These are phyloP conservation scores for Candida qinlingensis DNA, from an alignment of 805 yeast species.

Conservation along the genomic window DNA sequence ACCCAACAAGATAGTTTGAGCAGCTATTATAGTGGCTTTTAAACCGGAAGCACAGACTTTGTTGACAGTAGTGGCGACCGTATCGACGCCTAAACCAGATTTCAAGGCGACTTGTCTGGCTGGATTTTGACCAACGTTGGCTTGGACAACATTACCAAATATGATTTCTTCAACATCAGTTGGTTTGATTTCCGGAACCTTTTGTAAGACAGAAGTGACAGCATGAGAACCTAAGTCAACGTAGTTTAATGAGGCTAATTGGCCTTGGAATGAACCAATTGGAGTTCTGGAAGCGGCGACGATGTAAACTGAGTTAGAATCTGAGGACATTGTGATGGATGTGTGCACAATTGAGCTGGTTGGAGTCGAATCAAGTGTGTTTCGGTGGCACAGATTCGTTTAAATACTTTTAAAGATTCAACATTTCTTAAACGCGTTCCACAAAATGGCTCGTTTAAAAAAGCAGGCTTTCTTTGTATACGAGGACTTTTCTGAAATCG, in stretches of 20 bases:
- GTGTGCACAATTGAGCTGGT: not conserved
- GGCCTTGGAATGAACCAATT: conserved; percentile 89
- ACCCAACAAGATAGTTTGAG: conserved; percentile 86
- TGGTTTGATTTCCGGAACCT: conserved; percentile 76
- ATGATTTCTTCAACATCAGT: conserved; percentile 81
- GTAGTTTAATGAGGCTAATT: conserved; percentile 66
- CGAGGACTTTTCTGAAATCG: too few species aligned
- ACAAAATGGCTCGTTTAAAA: not conserved
- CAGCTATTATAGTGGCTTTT: conserved; percentile 85
- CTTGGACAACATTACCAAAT: conserved; percentile 90
- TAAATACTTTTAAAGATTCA: not conserved
- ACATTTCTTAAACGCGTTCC: not conserved
- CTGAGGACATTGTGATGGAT: conserved; percentile 26
- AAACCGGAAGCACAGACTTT: conserved; percentile 97
- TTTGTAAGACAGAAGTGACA: conserved; percentile 79
- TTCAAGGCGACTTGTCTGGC: conserved; percentile 95
- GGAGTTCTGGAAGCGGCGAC: conserved; percentile 94
- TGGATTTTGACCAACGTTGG: conserved; percentile 94
- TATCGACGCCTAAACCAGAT: conserved; percentile 77
- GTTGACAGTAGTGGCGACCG: conserved; percentile 87
- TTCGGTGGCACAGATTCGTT: not conserved
- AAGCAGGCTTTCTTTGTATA: too few species aligned
- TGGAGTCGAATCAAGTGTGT: too few species aligned
- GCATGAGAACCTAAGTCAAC: conserved; percentile 91
- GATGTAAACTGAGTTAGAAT: conserved; percentile 58